Percentiles rank a stretch among this genome's conserved stretches.
These are phyloP conservation scores for Brasilioporus rufonigricans DNA, from an alignment of 768 basidiomycete species.

Conservation along the genomic window DNA sequence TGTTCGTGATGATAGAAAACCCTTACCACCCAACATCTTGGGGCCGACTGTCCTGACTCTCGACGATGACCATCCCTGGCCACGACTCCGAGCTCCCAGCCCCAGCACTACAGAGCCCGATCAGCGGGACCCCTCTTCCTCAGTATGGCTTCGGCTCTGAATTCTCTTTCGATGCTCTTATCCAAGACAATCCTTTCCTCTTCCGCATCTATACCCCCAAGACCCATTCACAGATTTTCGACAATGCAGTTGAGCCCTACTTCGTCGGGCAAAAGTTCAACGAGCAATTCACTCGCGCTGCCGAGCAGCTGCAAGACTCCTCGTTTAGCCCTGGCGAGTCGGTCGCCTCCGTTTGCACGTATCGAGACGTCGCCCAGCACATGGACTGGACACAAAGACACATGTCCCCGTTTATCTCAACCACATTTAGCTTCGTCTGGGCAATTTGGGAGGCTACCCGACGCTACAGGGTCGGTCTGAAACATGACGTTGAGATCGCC, in stretches of 20 bases:
- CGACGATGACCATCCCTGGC: slow-evolving; percentile 27
- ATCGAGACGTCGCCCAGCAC: slow-evolving; percentile 62
- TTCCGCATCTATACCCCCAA: slow-evolving; percentile 82
- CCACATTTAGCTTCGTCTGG: slow-evolving; percentile 82
- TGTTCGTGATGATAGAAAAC: slow-evolving; percentile 28
- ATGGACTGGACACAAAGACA: slow-evolving; percentile 79
- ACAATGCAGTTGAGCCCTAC: slow-evolving; percentile 52
- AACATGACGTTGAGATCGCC: slow-evolving; percentile 76
- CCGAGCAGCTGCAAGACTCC: slow-evolving; percentile 37
- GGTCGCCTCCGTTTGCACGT: slow-evolving; percentile 37
- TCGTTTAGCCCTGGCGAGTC: slow-evolving; percentile 33
- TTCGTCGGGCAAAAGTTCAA: slow-evolving; percentile 70
- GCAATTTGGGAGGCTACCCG: slow-evolving; percentile 79
- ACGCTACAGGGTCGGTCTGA: slow-evolving; percentile 68
- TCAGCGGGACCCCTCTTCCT: slow-evolving; percentile 41
- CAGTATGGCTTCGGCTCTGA: slow-evolving; percentile 73
- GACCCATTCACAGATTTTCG: slow-evolving; percentile 50
- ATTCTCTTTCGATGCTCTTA: slow-evolving; percentile 57
- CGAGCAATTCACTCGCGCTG: slow-evolving; percentile 34
- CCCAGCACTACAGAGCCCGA: slow-evolving; percentile 23
- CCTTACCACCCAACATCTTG: slow-evolving; percentile 5
- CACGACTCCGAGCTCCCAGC: slow-evolving; percentile 12
- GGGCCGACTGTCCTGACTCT: slow-evolving; percentile 5
- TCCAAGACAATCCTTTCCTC: slow-evolving; percentile 67
- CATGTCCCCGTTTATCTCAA: slow-evolving; percentile 66